Evolutionary conservation across 768 basidiomycete genomes (phyloP).

Genomic region (Clavulina sp.): DNA sequence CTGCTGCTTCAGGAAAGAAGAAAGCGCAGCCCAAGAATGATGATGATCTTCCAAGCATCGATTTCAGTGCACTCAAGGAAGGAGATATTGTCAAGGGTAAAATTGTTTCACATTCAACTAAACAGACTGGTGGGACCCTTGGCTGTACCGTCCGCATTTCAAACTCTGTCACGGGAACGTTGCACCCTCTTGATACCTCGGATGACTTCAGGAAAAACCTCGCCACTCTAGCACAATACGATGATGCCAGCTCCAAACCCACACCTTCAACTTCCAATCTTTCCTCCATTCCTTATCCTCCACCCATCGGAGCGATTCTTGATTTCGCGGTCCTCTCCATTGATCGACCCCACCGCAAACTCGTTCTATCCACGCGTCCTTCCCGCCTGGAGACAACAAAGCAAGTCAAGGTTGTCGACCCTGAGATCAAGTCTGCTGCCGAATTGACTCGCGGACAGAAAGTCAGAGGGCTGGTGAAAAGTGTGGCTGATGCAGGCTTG

Average conservation of each 20-base stretch:
- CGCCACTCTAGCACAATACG: background rate
- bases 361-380: slow-evolving; percentile 64
- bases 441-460: slow-evolving; percentile 55
- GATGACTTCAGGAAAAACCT: slow-evolving; percentile 49
- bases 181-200: slow-evolving; percentile 65
- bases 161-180: slow-evolving; percentile 47
- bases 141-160: slow-evolving; percentile 68
- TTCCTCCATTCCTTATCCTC: slow-evolving; percentile 40
- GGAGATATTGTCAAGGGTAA: slow-evolving; percentile 70
- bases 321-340: slow-evolving; percentile 54
- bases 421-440: slow-evolving; percentile 41
- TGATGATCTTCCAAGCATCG: slow-evolving; percentile 21
- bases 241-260: background rate
- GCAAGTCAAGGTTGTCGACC: slow-evolving; percentile 36
- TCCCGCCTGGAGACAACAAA: slow-evolving; percentile 48
- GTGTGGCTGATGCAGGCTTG: slow-evolving; percentile 67
- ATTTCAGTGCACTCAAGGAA: slow-evolving; percentile 44
- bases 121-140: too few relatives aligned
- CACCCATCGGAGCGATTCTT: slow-evolving; percentile 44
- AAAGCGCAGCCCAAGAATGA: slow-evolving; percentile 32
- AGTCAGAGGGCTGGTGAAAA: slow-evolving; percentile 83
- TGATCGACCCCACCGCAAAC: slow-evolving; percentile 44
- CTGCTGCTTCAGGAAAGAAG: slow-evolving; percentile 51
- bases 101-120: slow-evolving; percentile 47
- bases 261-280: too few relatives aligned